Conservation (phyloP, 108 stramenopile species). For the Cyclostephanos invisitatus region DNA sequence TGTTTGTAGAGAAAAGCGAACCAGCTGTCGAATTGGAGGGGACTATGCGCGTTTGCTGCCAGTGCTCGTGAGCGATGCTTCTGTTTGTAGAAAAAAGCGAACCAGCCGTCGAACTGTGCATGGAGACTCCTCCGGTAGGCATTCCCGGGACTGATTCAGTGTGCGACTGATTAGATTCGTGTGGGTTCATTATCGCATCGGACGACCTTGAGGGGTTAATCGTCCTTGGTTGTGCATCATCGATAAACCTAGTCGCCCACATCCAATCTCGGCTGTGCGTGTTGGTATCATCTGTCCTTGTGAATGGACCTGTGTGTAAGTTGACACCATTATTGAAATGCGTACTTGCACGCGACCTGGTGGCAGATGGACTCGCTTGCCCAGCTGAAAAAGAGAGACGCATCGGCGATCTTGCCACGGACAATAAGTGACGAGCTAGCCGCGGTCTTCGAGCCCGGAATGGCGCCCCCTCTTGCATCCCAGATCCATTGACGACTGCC, state of each 20-base stretch:
- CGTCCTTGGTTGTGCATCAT: not conserved
- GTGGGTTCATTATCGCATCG: slow-evolving; percentile 14
- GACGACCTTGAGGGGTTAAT: slow-evolving; percentile 8
- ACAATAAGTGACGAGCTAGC: not conserved
- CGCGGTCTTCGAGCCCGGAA: slow-evolving; percentile 4
- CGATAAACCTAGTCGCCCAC: not conserved
- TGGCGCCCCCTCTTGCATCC: slow-evolving; percentile 10
- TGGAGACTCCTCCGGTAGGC: not conserved
- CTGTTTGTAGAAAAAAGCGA: slow-evolving; percentile 1
- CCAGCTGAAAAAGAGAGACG: not conserved
- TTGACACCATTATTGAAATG: not conserved
- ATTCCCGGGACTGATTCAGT: not conserved
- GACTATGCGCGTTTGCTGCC: not conserved
- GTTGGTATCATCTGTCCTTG: slow-evolving; percentile 1
- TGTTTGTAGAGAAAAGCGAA: slow-evolving; percentile 5
- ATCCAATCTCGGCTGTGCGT: not conserved
- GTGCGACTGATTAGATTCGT: slow-evolving; percentile 5
- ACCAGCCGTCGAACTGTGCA: slow-evolving; percentile 7
- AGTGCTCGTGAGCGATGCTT: not conserved
- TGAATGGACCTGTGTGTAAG: not conserved
- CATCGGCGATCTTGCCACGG: not conserved
- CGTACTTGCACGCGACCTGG: not conserved
- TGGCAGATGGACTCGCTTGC: not conserved
- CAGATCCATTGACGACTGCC: slow-evolving; percentile 5
- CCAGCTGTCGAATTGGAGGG: too few relatives aligned